phyloP scores from a whole-genome alignment of 192 early-diverging fungal species.

The Backusella morwellensis region DNA sequence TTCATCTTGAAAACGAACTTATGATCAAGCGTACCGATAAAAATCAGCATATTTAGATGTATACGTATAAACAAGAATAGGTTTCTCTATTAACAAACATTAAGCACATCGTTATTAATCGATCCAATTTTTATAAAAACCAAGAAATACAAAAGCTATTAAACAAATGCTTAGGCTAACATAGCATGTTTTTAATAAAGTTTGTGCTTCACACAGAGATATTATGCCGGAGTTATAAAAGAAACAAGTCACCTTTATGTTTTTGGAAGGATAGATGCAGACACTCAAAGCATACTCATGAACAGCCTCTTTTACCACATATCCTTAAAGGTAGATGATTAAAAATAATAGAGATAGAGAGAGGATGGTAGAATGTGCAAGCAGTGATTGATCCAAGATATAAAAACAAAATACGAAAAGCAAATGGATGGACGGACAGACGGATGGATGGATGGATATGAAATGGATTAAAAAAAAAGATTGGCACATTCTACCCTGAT shows the following conservation, averaged over 20 bases:
- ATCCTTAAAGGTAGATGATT: not conserved
- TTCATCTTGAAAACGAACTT: no score
- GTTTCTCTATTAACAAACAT: no score
- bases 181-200: no score
- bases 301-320: constrained; percentile 4
- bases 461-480: not conserved
- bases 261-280: not conserved
- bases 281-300: not conserved
- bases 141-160: not conserved
- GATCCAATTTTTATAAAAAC: not conserved
- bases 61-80: no score
- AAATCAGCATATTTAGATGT: no score
- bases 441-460: not conserved
- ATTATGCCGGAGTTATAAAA: not conserved
- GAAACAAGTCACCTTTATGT: not conserved
- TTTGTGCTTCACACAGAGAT: no score
- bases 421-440: not conserved
- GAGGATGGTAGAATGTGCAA: constrained; percentile 2
- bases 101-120: no score
- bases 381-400: not conserved
- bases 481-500: not conserved
- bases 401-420: not conserved
- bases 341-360: not conserved
- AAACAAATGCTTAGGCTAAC: no score
- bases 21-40: no score